A percentile compares a stretch with the other conserved stretches of the same genome.
Conservation (phyloP, 1,284 basidiomycete species). For the Pisolithus thermaeus region DNA sequence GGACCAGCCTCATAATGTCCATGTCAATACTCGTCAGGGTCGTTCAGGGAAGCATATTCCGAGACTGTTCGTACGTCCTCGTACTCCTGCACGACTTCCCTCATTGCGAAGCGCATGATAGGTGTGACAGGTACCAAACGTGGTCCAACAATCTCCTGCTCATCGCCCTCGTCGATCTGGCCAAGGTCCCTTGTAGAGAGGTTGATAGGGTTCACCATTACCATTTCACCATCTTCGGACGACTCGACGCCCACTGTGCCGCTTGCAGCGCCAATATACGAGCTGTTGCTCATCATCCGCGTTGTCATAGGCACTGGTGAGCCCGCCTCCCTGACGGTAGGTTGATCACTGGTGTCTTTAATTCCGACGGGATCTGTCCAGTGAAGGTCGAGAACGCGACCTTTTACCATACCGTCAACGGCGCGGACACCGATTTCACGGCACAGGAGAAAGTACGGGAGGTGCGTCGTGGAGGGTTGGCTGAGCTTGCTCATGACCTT, state of each 20-base stretch:
- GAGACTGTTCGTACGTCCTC: slow-evolving; percentile 66
- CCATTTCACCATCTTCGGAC: slow-evolving; percentile 44
- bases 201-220: slow-evolving; percentile 32
- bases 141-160: slow-evolving; percentile 57
- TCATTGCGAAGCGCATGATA: slow-evolving; percentile 75
- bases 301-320: slow-evolving; percentile 24
- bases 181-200: slow-evolving; percentile 31
- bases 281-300: slow-evolving; percentile 26
- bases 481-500: slow-evolving; percentile 70
- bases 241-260: slow-evolving; percentile 30
- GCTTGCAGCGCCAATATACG: slow-evolving; percentile 27
- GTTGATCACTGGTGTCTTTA: slow-evolving; percentile 17
- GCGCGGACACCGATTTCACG: slow-evolving; percentile 71
- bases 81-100: slow-evolving; percentile 72
- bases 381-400: slow-evolving; percentile 64
- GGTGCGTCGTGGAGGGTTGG: slow-evolving; percentile 49
- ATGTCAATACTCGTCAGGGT: slow-evolving; percentile 60
- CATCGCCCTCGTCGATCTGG: slow-evolving; percentile 30
- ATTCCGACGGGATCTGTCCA: slow-evolving; percentile 63
- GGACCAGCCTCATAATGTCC: slow-evolving; percentile 4
- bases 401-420: slow-evolving; percentile 77
- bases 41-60: slow-evolving; percentile 66
- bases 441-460: slow-evolving; percentile 74
- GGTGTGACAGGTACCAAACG: slow-evolving; percentile 69
- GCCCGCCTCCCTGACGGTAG: slow-evolving; percentile 13